Percentiles rank a stretch among this genome's conserved stretches.
Evolutionary conservation across 768 basidiomycete species (phyloP).

Genomic region (Collybia sordida): DNA sequence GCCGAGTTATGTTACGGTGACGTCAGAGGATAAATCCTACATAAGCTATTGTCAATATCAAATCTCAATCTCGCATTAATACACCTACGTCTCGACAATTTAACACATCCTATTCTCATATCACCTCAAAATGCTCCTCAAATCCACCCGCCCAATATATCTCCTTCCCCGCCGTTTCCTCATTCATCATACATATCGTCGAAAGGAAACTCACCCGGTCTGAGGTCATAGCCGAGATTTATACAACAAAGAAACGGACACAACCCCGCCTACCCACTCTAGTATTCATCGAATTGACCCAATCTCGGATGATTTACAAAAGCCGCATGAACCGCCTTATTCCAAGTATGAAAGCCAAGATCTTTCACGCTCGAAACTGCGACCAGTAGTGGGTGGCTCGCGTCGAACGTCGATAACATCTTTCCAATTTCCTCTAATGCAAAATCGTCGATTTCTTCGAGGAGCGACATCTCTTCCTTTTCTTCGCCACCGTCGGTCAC

Average conservation of each 20-base stretch:
- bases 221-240: slow-evolving; percentile 39
- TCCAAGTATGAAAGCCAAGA: slow-evolving; percentile 54
- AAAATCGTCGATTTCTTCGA: slow-evolving; percentile 85
- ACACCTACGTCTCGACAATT: too few relatives aligned
- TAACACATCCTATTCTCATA: too few relatives aligned
- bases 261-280: slow-evolving; percentile 38
- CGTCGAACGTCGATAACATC: slow-evolving; percentile 55
- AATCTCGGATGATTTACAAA: slow-evolving; percentile 39
- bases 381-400: slow-evolving; percentile 62
- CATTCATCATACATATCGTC: not conserved
- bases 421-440: slow-evolving; percentile 78
- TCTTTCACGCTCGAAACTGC: slow-evolving; percentile 74
- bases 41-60: too few relatives aligned
- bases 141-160: slow-evolving; percentile 1
- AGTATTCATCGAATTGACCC: slow-evolving; percentile 47
- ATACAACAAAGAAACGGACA: slow-evolving; percentile 49
- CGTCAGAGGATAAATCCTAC: too few relatives aligned
- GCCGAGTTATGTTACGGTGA: too few relatives aligned
- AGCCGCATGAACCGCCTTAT: slow-evolving; percentile 49
- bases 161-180: not conserved
- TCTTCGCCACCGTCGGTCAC: slow-evolving; percentile 35
- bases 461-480: slow-evolving; percentile 63
- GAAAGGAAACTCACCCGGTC: not conserved
- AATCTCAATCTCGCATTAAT: too few relatives aligned
- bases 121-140: slow-evolving; percentile 8